phyloP scores from a whole-genome alignment of 176 grass and related monocot species.

The bread wheat (Triticum aestivum) region DNA sequence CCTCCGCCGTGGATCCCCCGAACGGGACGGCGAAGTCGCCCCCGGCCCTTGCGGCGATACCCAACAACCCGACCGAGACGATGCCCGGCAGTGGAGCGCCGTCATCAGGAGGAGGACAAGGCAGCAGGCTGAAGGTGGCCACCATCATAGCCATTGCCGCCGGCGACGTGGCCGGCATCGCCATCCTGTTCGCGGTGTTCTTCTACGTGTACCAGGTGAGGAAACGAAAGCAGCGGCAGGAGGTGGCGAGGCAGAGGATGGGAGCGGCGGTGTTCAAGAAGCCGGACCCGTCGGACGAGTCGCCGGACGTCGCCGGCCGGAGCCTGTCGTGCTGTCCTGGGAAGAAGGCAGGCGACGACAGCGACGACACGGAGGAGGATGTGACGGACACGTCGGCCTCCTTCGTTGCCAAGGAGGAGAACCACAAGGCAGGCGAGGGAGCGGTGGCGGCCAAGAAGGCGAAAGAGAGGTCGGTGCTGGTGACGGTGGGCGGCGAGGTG shows the following conservation, averaged over 20 bases:
- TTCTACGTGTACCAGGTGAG: slow-evolving; percentile 68
- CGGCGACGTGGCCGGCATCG: slow-evolving; percentile 67
- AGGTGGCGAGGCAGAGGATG: slow-evolving; percentile 38
- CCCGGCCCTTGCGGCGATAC: slow-evolving; percentile 84
- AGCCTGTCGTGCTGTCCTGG: slow-evolving; percentile 68
- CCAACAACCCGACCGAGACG: slow-evolving; percentile 39
- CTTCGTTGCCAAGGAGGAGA: slow-evolving; percentile 42
- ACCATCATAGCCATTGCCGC: slow-evolving; percentile 56
- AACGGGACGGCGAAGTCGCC: slow-evolving; percentile 51
- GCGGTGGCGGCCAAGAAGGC: slow-evolving; percentile 12
- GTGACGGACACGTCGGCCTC: slow-evolving; percentile 52
- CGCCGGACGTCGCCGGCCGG: slow-evolving; percentile 18
- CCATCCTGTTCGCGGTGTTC: slow-evolving; percentile 45
- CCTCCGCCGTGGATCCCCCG: slow-evolving; percentile 44
- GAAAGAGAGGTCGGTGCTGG: slow-evolving; percentile 37
- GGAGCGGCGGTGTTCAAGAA: slow-evolving; percentile 42
- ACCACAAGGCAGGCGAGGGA: not conserved
- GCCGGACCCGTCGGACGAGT: slow-evolving; percentile 32
- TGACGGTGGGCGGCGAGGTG: slow-evolving; percentile 64
- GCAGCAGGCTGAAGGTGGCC: slow-evolving; percentile 28
- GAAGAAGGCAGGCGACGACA: slow-evolving; percentile 53
- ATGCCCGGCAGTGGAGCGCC: slow-evolving; percentile 9
- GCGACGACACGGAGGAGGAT: slow-evolving; percentile 52
- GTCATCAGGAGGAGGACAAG: slow-evolving; percentile 18
- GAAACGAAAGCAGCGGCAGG: slow-evolving; percentile 50